A percentile compares a stretch with the other conserved stretches of the same genome.
Conservation (phyloP, 768 basidiomycete genomes). For the Russula abietina region DNA sequence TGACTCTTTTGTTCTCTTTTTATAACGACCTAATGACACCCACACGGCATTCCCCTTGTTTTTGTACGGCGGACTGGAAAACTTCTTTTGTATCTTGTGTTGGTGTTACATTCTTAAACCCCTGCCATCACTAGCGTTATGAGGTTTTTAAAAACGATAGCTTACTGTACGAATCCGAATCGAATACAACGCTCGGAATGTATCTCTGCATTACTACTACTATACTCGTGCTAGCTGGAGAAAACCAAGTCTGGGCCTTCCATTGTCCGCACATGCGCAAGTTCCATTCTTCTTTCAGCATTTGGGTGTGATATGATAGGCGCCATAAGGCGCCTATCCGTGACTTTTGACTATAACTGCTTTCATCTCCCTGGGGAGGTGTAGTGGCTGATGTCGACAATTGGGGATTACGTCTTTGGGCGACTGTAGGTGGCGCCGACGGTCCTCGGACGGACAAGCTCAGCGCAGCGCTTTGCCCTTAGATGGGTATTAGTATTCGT, state of each 20-base stretch:
- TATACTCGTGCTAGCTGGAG: constrained; percentile 7
- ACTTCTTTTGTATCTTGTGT: neutral
- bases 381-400: neutral
- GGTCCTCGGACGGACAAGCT: too few relatives aligned
- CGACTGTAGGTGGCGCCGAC: neutral
- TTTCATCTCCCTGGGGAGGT: neutral
- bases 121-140: neutral
- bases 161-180: constrained; percentile 3
- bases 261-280: neutral
- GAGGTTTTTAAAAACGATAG: neutral
- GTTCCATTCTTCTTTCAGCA: constrained; percentile 2
- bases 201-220: constrained; percentile 5
- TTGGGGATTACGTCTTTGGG: neutral
- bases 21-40: constrained; percentile 5
- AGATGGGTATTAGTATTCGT: neutral
- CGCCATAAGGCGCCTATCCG: neutral
- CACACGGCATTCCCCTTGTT: neutral
- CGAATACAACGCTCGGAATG: neutral
- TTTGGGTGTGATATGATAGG: neutral
- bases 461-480: neutral
- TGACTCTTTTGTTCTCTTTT: constrained; percentile 5
- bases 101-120: neutral
- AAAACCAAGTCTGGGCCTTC: neutral
- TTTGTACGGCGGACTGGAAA: neutral
- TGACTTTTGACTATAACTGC: neutral